Evolutionary conservation across 495 filamentous ascomycete genomes (phyloP).

Genomic region (Viridothelium virens): DNA sequence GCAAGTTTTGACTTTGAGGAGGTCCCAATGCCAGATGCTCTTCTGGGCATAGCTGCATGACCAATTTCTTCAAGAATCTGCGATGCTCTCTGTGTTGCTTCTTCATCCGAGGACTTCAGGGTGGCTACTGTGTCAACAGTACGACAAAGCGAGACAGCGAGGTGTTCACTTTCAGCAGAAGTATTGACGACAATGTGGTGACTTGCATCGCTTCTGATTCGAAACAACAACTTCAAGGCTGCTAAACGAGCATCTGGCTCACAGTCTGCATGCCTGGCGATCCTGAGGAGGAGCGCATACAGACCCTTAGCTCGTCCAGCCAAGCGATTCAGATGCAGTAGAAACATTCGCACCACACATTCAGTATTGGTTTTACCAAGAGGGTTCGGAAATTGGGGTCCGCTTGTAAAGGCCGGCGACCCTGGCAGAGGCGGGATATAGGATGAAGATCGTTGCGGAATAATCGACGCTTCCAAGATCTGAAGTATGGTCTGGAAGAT

Average conservation of each 20-base stretch:
- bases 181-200: constrained; percentile 60
- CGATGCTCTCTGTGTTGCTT: constrained; percentile 20
- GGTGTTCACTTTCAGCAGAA: constrained; percentile 56
- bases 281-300: constrained; percentile 44
- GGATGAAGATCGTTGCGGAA: constrained; percentile 1
- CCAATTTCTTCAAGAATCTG: constrained; percentile 20
- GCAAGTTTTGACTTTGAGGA: constrained; percentile 18
- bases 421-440: not conserved
- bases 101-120: constrained; percentile 12
- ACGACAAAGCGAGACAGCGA: constrained; percentile 65
- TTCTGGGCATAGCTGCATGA: constrained; percentile 14
- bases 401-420: not conserved
- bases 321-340: not conserved
- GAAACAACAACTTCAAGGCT: constrained; percentile 75
- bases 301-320: not conserved
- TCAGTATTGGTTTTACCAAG: constrained; percentile 7
- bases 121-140: constrained; percentile 44
- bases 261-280: constrained; percentile 47
- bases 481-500: constrained; percentile 49
- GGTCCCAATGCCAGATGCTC: constrained; percentile 16
- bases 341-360: not conserved
- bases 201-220: constrained; percentile 71
- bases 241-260: constrained; percentile 66
- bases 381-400: constrained; percentile 5
- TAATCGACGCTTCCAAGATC: constrained; percentile 34